Percentiles rank a stretch among this genome's conserved stretches.
These are phyloP conservation scores for Exobasidium rhododendri DNA, from an alignment of 1,284 basidiomycete species.

Conservation along the genomic window DNA sequence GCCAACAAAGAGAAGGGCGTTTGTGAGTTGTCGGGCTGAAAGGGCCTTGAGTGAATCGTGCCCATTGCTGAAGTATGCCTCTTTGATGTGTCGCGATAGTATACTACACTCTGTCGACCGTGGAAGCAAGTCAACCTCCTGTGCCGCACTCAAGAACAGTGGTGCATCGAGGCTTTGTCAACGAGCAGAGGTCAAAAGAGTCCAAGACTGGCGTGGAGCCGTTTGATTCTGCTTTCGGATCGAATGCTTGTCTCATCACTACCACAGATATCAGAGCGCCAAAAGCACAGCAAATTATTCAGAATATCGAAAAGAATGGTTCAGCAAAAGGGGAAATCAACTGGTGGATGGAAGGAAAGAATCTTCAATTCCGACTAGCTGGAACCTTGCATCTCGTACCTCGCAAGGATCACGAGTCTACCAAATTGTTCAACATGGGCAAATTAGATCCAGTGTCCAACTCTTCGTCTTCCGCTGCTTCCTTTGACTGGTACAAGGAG, in stretches of 20 bases:
- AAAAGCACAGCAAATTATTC: constrained; percentile 49
- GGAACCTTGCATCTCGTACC: constrained; percentile 53
- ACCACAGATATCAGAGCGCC: constrained; percentile 55
- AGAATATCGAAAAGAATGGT: constrained; percentile 1
- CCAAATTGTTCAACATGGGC: constrained; percentile 28
- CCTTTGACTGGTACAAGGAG: constrained; percentile 55
- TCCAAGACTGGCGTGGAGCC: constrained; percentile 31
- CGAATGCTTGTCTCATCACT: constrained; percentile 49
- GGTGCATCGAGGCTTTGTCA: constrained; percentile 56
- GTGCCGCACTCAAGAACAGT: constrained; percentile 39
- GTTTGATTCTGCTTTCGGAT: constrained; percentile 34
- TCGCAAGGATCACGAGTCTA: constrained; percentile 23
- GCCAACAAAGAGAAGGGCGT: constrained; percentile 35
- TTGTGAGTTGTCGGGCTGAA: constrained; percentile 15
- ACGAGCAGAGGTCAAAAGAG: constrained; percentile 48
- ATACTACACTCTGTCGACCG: constrained; percentile 48
- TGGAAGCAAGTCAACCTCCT: constrained; percentile 16
- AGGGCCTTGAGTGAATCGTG: too few relatives aligned
- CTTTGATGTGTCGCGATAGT: too few relatives aligned
- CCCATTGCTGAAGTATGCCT: too few relatives aligned
- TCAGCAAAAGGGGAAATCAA: constrained; percentile 46
- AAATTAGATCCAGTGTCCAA: constrained; percentile 27
- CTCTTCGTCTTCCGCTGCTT: constrained; percentile 20
- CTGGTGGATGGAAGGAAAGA: constrained; percentile 54
- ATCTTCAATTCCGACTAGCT: constrained; percentile 50